Conservation (phyloP, 495 filamentous ascomycete genomes). For the Daldinia decipiens region DNA sequence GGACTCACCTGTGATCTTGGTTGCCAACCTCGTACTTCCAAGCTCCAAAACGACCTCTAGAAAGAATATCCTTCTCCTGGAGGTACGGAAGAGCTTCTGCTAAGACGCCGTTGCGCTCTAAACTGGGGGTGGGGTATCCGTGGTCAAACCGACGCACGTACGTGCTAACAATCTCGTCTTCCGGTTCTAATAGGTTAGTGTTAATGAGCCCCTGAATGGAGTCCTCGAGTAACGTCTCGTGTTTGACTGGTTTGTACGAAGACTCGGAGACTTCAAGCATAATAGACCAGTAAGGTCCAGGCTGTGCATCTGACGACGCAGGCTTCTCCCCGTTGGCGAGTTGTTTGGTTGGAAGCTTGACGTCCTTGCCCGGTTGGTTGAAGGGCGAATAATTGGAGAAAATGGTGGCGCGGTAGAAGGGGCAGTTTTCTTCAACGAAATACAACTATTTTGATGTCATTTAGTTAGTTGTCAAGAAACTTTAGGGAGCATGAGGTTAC, state of each 20-base stretch:
- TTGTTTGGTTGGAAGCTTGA: neutral
- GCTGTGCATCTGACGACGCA: neutral
- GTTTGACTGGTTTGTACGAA: neutral
- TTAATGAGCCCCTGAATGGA: neutral
- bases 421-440: neutral
- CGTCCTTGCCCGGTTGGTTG: neutral
- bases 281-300: neutral
- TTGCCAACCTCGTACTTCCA: constrained; percentile 1
- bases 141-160: neutral
- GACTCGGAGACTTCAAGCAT: constrained; percentile 1
- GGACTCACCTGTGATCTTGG: neutral
- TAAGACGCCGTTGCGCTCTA: neutral
- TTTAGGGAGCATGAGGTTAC: neutral
- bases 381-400: neutral
- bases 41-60: neutral
- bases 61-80: neutral
- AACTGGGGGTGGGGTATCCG: neutral
- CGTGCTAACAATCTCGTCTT: neutral
- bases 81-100: neutral
- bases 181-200: neutral
- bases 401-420: neutral
- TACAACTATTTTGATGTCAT: neutral
- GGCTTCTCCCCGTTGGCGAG: neutral
- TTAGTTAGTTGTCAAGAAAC: neutral
- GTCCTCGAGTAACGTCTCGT: neutral